A percentile compares a stretch with the other conserved stretches of the same genome.
Conservation (phyloP, 768 basidiomycete genomes). For the Tephrocybe sp. region DNA sequence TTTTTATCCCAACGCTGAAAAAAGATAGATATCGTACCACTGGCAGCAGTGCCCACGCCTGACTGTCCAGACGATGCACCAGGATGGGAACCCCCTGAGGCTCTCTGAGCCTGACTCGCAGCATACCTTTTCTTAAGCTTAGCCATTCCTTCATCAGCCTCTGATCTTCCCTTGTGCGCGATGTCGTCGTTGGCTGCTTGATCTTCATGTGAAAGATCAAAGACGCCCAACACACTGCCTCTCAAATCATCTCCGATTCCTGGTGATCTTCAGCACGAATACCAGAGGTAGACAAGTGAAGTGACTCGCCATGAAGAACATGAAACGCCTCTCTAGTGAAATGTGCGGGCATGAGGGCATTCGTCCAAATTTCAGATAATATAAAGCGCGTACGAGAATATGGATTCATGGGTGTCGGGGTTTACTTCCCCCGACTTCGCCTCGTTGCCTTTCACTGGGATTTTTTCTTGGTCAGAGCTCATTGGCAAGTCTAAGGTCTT, state of each 20-base stretch:
- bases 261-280: constrained; percentile 6
- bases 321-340: background rate
- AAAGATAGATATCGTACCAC: background rate
- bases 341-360: too few species aligned
- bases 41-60: background rate
- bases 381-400: too few species aligned
- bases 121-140: constrained; percentile 16
- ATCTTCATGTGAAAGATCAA: constrained; percentile 31
- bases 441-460: too few species aligned
- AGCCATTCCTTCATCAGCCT: constrained; percentile 37
- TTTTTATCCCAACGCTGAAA: background rate
- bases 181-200: constrained; percentile 32
- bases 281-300: too few species aligned
- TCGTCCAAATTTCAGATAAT: too few species aligned
- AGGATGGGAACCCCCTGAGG: background rate
- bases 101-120: too few species aligned
- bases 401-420: too few species aligned
- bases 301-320: background rate
- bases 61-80: background rate
- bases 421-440: too few species aligned
- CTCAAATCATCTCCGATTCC: constrained; percentile 44
- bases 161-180: constrained; percentile 32
- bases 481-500: too few species aligned
- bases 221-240: constrained; percentile 37
- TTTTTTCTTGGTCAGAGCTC: too few species aligned